A percentile compares a stretch with the other conserved stretches of the same genome.
Conservation (phyloP, 768 basidiomycete genomes). For the Amanita jacksonii region DNA sequence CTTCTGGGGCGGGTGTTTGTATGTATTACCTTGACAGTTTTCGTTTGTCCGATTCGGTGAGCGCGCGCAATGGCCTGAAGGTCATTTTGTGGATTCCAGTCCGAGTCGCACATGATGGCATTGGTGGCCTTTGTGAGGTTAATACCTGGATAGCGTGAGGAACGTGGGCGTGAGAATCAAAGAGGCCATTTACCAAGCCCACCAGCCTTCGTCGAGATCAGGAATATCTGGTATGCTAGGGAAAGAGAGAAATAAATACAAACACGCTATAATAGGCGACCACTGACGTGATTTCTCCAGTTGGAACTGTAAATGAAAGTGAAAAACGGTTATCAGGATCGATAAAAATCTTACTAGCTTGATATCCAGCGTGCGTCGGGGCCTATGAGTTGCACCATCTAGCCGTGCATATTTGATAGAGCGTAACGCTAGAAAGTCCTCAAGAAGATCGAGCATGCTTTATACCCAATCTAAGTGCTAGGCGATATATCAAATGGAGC, state of each 20-base stretch:
- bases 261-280: background rate
- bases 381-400: constrained; percentile 44
- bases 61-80: constrained; percentile 81
- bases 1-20: too few relatives aligned
- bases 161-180: background rate
- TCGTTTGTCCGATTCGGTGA: constrained; percentile 73
- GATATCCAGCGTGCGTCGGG: constrained; percentile 49
- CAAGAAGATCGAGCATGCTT: constrained; percentile 61
- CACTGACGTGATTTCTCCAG: constrained; percentile 44
- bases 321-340: background rate
- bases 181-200: constrained; percentile 40
- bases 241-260: constrained; percentile 3
- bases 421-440: constrained; percentile 58
- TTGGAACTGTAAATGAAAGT: constrained; percentile 35
- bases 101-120: constrained; percentile 71
- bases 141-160: constrained; percentile 41
- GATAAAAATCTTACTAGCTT: constrained; percentile 30
- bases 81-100: constrained; percentile 71
- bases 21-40: constrained; percentile 45
- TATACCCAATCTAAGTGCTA: too few relatives aligned
- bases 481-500: too few relatives aligned
- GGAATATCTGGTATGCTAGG: constrained; percentile 53
- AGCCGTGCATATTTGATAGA: constrained; percentile 49
- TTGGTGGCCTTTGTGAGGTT: constrained; percentile 77
- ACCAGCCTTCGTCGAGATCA: constrained; percentile 65